These are phyloP conservation scores for Collybia sp. DNA, from an alignment of 768 basidiomycete species.

Conservation along the genomic window DNA sequence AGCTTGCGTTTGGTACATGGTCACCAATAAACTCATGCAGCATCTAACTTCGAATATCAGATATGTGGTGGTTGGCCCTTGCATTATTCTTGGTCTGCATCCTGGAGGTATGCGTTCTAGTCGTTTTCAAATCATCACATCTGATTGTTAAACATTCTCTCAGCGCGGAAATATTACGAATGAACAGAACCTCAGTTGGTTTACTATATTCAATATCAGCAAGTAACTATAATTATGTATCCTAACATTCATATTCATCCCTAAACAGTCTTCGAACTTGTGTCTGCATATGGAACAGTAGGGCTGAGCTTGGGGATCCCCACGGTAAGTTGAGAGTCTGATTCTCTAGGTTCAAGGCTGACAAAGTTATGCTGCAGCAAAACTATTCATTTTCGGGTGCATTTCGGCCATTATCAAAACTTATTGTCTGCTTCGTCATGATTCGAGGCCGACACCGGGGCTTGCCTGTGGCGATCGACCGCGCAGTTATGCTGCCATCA, in stretches of 20 bases:
- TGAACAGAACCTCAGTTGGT: constrained; percentile 55
- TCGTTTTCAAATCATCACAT: background rate
- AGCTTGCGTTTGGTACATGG: constrained; percentile 82
- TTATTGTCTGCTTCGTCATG: constrained; percentile 87
- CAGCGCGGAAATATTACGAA: constrained; percentile 60
- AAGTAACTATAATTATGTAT: constrained; percentile 17
- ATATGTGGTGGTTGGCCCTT: constrained; percentile 94
- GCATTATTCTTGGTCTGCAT: constrained; percentile 90
- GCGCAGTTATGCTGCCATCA: constrained; percentile 76
- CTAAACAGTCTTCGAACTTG: constrained; percentile 72
- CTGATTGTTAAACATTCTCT: constrained; percentile 1
- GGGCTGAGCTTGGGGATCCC: constrained; percentile 88
- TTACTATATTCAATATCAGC: constrained; percentile 82
- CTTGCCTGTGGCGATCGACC: constrained; percentile 82
- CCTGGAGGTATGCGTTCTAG: constrained; percentile 61
- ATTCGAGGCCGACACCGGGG: constrained; percentile 91
- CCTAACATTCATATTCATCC: background rate
- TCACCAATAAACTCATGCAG: background rate
- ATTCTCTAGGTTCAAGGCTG: constrained; percentile 3
- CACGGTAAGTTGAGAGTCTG: constrained; percentile 40
- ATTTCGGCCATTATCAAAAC: constrained; percentile 77
- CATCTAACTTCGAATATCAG: constrained; percentile 28
- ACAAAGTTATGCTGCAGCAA: constrained; percentile 37
- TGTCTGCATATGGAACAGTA: constrained; percentile 85
- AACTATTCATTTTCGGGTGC: constrained; percentile 81